Base-by-base conservation (phyloP, 1,284 basidiomycete species). In the Schizophyllum amplum region DNA sequence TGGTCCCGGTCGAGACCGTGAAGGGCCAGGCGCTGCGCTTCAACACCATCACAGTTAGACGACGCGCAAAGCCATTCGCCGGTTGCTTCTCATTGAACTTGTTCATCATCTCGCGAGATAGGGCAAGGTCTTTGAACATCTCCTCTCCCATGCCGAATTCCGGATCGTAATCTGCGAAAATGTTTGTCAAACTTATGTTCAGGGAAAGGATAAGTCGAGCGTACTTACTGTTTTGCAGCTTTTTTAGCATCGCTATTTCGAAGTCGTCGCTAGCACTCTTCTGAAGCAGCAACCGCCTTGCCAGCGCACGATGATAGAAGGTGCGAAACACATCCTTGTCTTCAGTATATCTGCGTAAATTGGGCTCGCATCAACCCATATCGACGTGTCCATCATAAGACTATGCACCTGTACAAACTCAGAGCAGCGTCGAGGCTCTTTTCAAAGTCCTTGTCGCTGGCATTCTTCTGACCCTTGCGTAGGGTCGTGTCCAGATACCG, bases 291-390 rank as follows among this genome's bases (percentile, higher is more conserved):
- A 99, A 69, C 47, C 96, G 82, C 74, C 93, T 97, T 20, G 95
- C 92, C 55, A 99, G 75, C 52, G 87, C 84, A 7, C 91, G 84
- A 67, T 92, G 90, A 72, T 98, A 99, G 73, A 97, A 98, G 26
- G 90, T 90, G 65, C 95, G 86, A 72, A 98, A 98, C 20, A 94
- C 91, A 66, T 96, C 93, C 69, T 92, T 93, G 69, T 94, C 92
- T 56, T 90, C 84, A 2, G 93, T 94, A 42, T 42, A 42, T 17
- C 33, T 42, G 2, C 11, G 7, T 13, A 42, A 42, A n/a, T n/a
- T n/a, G n/a, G n/a, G n/a, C n/a, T n/a, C n/a, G n/a, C n/a, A n/a
- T n/a, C n/a, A n/a, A n/a, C n/a, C n/a, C n/a, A n/a, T n/a, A n/a
- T n/a, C n/a, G n/a, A n/a, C n/a, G n/a, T n/a, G n/a, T n/a, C n/a